Evolutionary conservation across 2,329 filamentous ascomycete species (phyloP).

Genomic region (Xylariaceae sp.): DNA sequence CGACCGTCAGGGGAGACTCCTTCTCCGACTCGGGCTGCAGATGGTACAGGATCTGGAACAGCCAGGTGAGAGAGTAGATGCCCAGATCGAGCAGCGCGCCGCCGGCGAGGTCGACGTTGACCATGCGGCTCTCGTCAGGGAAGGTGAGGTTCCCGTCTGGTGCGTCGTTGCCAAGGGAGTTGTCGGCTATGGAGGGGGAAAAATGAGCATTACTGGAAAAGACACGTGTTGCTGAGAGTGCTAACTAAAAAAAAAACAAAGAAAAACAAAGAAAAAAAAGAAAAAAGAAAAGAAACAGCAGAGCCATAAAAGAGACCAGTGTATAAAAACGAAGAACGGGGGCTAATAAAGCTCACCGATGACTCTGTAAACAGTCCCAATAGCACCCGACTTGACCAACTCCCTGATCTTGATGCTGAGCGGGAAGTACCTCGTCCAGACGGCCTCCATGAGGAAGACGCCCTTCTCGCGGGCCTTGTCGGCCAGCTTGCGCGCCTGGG

Average conservation of each 20-base stretch:
- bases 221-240: too few species aligned
- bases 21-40: slow-evolving; percentile 63
- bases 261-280: too few species aligned
- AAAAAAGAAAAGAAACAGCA: too few species aligned
- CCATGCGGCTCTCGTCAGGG: slow-evolving; percentile 64
- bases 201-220: too few species aligned
- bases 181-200: slow-evolving; percentile 42
- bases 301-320: too few species aligned
- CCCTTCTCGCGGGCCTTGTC: slow-evolving; percentile 67
- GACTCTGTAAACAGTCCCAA: slow-evolving; percentile 58
- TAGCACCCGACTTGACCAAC: slow-evolving; percentile 49
- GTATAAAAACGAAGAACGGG: too few species aligned
- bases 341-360: too few species aligned
- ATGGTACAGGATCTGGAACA: slow-evolving; percentile 85
- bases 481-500: slow-evolving; percentile 67
- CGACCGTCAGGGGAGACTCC: slow-evolving; percentile 61
- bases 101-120: slow-evolving; percentile 77
- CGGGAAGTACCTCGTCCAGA: slow-evolving; percentile 88
- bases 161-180: slow-evolving; percentile 55
- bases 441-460: slow-evolving; percentile 77
- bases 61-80: slow-evolving; percentile 85
- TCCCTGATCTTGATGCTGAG: slow-evolving; percentile 71
- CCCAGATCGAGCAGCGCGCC: slow-evolving; percentile 80
- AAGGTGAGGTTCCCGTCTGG: slow-evolving; percentile 53
- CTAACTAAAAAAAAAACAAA: too few species aligned